Base-by-base conservation (phyloP, 805 yeast genomes). In the Candida corydali region DNA sequence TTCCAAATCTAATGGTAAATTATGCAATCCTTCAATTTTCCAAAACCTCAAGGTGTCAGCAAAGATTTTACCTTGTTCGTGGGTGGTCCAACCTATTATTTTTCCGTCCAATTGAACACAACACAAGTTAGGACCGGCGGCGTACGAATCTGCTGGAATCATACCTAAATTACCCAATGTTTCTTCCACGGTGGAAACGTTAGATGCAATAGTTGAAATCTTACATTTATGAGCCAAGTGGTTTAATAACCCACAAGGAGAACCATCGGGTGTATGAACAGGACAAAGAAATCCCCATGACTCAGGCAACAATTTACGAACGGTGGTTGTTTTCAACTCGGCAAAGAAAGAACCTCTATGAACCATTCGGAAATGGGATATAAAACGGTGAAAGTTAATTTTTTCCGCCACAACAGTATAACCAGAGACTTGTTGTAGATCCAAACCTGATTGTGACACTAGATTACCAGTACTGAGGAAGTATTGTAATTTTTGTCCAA, bases 261-360 rank as follows among this genome's bases (percentile, higher is more conserved):
- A 85, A 51, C 98, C 98, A 82, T 93, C 98, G 5, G 98, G 98
- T 10, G 98, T 93, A 63, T 93, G 98, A 17, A 93, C 98, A 9
- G 98, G 98, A 67, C 98, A 93, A 51, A 93, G 66, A 76, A 93
- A 93, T 3, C 98, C 98, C 98, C 98, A 93, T 1, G 96, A 86
- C 62, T 93, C 98, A 1, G 98, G 98, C 40, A 93, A 74, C 52
- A 93, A 70, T 61, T 93, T 93, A 70, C 98, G 80, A 33, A 93
- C 98, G 1, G 98, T 84, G 17, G 98, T 93, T 28, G 98, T 93
- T 60, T 93, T 93, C 66, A 93, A 75, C 62, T 91, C 96, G 30
- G 98, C 97, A 61, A 93, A 93, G 80, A 93, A 93, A 47, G 98
- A 87, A 64, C 98, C 98, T 78, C 98, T 84, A 65, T 93, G 98